Base-by-base conservation (phyloP, 495 filamentous ascomycete species). In the Staphylotrichum tortipilum region DNA sequence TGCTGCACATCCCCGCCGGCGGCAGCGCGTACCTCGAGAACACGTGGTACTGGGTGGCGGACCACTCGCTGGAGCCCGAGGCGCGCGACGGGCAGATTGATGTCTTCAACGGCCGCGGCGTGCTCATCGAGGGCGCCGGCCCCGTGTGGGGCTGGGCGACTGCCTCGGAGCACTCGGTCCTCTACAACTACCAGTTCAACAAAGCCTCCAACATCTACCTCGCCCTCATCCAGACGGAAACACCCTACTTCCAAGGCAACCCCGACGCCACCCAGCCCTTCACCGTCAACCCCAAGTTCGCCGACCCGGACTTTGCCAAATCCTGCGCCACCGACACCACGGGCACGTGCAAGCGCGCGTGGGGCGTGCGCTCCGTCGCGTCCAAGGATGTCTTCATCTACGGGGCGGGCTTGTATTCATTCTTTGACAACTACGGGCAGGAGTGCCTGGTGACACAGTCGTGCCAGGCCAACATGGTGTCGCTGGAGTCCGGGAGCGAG, bases 31-130 rank as follows among this genome's bases (percentile, higher is more conserved):
- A 95, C 65, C 67, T 94, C 40, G 91, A 95, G 70, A 96, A 97
- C 68, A 81, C 79, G 36, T 97, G 91, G 91, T 86, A 84, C 67
- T 97, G 91, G 91, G 88, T 90, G 23, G 81, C 91, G 2, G 91
- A 97, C 66, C 91, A 97, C 72, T 85, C 88, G 52, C 83, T 97
- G 34, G 91, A 95, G 63, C 77, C 80, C 4, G 37, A 66, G 7
- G 83, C 85, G 59, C 79, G 86, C 68, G 79, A 78, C 51, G 86
- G 89, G 61, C 91, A 95, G 67, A 84, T 95, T 67, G 85, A 92
- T 66, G 78, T 97, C 56, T 97, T 83, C 75, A 95, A 87, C 59
- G 91, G 89, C 37, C 86, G 91, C 51, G 91, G 90, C 52, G 75
- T 94, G 14, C 75, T 91, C 29, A 72, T 91, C 51, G 90, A 94